These are phyloP conservation scores for Rhodotorula toruloides DNA, from an alignment of 768 basidiomycete genomes.

Conservation along the genomic window DNA sequence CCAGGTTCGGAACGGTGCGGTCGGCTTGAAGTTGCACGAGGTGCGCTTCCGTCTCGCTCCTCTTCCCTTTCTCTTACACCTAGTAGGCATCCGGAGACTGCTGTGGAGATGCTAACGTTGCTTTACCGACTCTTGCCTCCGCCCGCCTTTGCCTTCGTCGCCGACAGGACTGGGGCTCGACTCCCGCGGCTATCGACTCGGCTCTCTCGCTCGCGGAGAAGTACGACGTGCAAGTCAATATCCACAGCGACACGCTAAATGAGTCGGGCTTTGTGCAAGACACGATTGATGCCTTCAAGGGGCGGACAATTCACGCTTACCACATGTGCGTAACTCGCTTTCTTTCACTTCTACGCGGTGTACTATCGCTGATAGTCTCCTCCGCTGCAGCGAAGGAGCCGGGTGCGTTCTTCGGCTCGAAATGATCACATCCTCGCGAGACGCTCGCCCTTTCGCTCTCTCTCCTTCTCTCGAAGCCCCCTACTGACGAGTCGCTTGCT, in stretches of 20 bases:
- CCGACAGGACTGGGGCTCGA: conserved; percentile 78
- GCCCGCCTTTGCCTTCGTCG: not conserved
- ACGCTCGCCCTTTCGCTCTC: not conserved
- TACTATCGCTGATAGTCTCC: not conserved
- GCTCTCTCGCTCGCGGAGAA: conserved; percentile 77
- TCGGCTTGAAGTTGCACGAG: conserved; percentile 90
- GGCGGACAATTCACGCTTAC: conserved; percentile 91
- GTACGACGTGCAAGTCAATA: conserved; percentile 93
- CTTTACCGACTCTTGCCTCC: no score
- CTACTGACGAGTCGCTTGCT: not conserved
- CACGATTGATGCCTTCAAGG: conserved; percentile 83
- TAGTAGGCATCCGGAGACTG: not conserved
- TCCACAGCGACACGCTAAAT: conserved; percentile 78
- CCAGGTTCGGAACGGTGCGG: conserved; percentile 73
- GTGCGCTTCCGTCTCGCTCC: conserved; percentile 31
- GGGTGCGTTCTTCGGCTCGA: conserved; percentile 4
- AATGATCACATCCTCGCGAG: not conserved
- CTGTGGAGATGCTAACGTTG: not conserved
- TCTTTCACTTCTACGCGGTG: not conserved
- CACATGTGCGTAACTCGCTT: conserved; percentile 67
- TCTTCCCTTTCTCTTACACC: not conserved
- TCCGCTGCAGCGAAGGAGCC: conserved; percentile 26
- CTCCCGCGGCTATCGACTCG: conserved; percentile 71
- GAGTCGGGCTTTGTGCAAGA: conserved; percentile 95
- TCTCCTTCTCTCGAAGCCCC: not conserved